Base-by-base conservation (phyloP, 2,329 filamentous ascomycete genomes). In the Sporothrix mexicana region DNA sequence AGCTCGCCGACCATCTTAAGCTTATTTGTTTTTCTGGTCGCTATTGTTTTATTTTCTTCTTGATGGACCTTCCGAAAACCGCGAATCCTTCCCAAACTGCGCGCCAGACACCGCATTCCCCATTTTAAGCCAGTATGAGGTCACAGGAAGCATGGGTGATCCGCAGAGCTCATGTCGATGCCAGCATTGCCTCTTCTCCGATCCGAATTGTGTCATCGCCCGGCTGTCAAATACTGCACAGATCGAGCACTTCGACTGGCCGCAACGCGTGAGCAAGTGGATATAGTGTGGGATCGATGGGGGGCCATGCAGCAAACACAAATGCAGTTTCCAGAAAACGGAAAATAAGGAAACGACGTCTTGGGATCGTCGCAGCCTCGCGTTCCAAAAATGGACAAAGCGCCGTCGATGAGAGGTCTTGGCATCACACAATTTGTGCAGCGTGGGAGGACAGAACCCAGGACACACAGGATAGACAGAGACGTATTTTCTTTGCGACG, bases 121-220 rank as follows among this genome's bases (percentile, higher is more conserved):
- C 47, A 69, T 69, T 69, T 57, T 69, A 69, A 25, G 66, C 25
- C 49, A 49, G 17, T 43, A 69, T 69, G 66, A 69, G 66, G 49
- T n/a, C 66, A 69, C 17, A n/a, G n/a, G n/a, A 12, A 43, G 1
- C n/a, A 30, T 53, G 66, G 45, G 23, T 53, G 66, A 68, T 67
- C 43, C 62, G 20, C 43, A 25, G 41, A 20, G 15, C 3, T 55
- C 4, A 68, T 53, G 66, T 23, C 47, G 23, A 68, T 53, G 43
- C 13, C 3, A 25, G 47, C 23, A 69, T 69, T 69, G 66, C 66
- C 23, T 69, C 66, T 69, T 69, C 49, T 15, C 66, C 10, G 25
- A 55, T 15, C 9, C 17, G 12, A n/a, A 69, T 69, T 69, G 49
- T 69, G 66, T n/a, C 49, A 69, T 69, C 25, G 64, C 25, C 15